Evolutionary conservation across 345 rosid genomes (phyloP), one percentile per base, ranked within the genome.

Genomic region (Moringa oleifera): DNA sequence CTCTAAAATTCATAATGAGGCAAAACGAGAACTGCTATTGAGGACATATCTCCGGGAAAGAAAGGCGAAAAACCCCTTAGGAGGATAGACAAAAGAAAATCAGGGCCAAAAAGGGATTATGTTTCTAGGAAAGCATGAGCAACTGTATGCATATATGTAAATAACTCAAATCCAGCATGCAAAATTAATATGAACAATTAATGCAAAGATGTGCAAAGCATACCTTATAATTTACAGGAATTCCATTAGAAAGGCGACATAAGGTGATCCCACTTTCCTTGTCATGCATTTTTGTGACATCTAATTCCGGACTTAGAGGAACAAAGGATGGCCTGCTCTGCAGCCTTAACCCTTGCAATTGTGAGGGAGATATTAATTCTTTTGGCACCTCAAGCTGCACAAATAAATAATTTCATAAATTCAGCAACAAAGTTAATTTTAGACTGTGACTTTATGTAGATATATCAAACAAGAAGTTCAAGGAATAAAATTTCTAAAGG

Each of bases 361-460:
- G 79, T 61, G 69, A 59, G 23, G 82, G 67, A 67, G 97, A 80
- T 63, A 95, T 76, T 73, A 95, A 70, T 68, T 86, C 99, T 68
- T 83, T 87, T 41, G 99, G 99, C 75, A 95, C 99, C 79, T 95
- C 99, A 58, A 95, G 91, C 99, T 94, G 90, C 75, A 84, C 28
- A 51, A 63, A 68, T 21, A 49, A 69, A 54, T 28, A 66, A 21
- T 50, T 45, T 66, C 28, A 53, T 36, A 57, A 62, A 71, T 25
- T 74, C 41, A 74, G 55, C 59, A 46, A 58, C 23, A 36, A 68
- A 31, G 5, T 59, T 61, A 23, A 20, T 23, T 51, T 54, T n/a
- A 53, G 20, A 24, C n/a, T 45, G 51, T 49, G 52, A 57, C 16
- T 65, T 67, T 55, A 18, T 61, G 55, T 20, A 62, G 10, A 65